phyloP scores from a whole-genome alignment of 495 filamentous ascomycete species.

The Talaromyces thailandensis region DNA sequence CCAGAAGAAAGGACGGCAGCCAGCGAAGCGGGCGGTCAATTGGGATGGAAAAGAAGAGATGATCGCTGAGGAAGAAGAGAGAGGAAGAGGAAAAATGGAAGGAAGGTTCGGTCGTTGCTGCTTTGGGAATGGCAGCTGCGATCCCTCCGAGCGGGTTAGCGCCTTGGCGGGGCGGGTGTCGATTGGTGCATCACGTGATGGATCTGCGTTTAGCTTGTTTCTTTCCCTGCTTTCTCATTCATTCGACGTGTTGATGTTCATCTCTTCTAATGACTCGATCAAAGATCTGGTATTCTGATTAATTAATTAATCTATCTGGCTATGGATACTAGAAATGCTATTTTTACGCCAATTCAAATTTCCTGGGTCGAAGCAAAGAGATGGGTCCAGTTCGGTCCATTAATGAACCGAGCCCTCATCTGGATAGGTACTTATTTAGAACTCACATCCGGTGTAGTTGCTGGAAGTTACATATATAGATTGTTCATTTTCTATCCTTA shows the following conservation, averaged over 20 bases:
- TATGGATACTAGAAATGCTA: background rate
- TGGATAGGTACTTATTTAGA: background rate
- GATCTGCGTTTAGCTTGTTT: background rate
- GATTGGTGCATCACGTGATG: background rate
- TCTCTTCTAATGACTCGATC: background rate
- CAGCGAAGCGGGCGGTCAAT: background rate
- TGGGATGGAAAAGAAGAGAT: background rate
- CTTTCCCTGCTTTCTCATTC: no score
- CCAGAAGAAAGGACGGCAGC: conserved; percentile 5
- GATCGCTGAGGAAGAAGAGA: conserved; percentile 7
- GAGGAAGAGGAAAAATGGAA: conserved; percentile 1
- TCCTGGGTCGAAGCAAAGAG: background rate
- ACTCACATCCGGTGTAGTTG: background rate
- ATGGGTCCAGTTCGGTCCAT: background rate
- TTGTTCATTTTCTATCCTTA: background rate
- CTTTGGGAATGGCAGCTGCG: conserved; percentile 1
- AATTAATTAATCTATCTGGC: background rate
- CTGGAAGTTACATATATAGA: background rate
- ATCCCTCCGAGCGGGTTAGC: background rate
- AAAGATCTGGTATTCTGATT: background rate
- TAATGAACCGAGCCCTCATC: background rate
- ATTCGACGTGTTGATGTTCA: no score
- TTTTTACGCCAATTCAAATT: background rate
- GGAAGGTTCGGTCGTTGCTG: background rate
- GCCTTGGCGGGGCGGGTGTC: background rate